These are phyloP conservation scores for Candida schatavii DNA, from an alignment of 805 yeast species.

Conservation along the genomic window DNA sequence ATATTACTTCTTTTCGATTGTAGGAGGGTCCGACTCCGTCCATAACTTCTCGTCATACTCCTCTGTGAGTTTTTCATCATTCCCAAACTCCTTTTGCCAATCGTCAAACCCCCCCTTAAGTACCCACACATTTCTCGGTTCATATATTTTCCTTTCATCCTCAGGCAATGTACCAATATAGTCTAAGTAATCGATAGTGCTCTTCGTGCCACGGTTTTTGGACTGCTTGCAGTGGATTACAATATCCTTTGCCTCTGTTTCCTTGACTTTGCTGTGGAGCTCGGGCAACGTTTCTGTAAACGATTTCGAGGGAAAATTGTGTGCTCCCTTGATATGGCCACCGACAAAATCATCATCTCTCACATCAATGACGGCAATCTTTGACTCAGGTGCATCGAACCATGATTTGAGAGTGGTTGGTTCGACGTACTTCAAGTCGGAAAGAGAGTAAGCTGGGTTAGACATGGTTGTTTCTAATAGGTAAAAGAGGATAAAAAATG, in stretches of 20 bases:
- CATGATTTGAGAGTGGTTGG: neutral
- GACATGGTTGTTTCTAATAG: neutral
- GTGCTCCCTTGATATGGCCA: slow-evolving; percentile 2
- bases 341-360: neutral
- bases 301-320: neutral
- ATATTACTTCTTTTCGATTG: no score
- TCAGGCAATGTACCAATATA: neutral
- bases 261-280: neutral
- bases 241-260: neutral
- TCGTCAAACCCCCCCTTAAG: slow-evolving; percentile 2
- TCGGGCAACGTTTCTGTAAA: neutral
- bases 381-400: neutral
- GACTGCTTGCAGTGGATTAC: slow-evolving; percentile 1
- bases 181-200: neutral
- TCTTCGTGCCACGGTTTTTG: slow-evolving; percentile 1
- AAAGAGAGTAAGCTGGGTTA: neutral
- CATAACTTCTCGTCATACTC: slow-evolving; percentile 3
- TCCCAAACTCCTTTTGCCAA: slow-evolving; percentile 2
- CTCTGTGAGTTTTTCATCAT: neutral
- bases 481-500: neutral
- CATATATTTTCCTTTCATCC: neutral
- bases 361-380: neutral
- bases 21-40: no score
- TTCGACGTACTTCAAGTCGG: slow-evolving; percentile 1
- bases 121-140: neutral